phyloP scores from a whole-genome alignment of 345 rosid species.

The Physaria fendleri region DNA sequence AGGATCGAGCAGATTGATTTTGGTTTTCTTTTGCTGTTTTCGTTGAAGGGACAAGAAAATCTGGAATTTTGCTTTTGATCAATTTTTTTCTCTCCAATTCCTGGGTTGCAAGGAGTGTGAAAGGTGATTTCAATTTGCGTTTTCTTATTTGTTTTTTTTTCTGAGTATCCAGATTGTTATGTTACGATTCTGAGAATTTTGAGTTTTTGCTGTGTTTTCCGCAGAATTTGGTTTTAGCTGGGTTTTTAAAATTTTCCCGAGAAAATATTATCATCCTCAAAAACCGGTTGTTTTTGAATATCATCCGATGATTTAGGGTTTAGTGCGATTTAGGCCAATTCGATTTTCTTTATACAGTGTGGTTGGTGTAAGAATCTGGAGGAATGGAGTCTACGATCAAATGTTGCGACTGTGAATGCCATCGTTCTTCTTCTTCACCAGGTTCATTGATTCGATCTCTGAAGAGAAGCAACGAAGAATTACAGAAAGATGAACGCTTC shows the following conservation, averaged over 20 bases:
- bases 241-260: not conserved
- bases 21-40: not conserved
- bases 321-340: not conserved
- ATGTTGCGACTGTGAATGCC: conserved; percentile 62
- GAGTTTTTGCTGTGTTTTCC: not conserved
- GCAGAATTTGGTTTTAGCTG: conserved; percentile 20
- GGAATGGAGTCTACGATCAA: conserved; percentile 35
- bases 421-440: conserved; percentile 46
- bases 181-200: not conserved
- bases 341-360: not conserved
- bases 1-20: not conserved
- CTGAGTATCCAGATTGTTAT: not conserved
- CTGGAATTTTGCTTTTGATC: not conserved
- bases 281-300: not conserved
- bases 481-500: conserved; percentile 38
- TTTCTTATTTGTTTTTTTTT: not conserved
- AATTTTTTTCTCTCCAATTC: not conserved
- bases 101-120: conserved; percentile 11
- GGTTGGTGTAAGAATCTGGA: conserved; percentile 22
- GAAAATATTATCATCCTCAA: not conserved
- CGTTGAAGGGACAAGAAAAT: not conserved
- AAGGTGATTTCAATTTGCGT: not conserved
- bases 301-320: not conserved
- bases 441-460: conserved; percentile 54
- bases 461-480: conserved; percentile 57